Percentiles rank a stretch among this genome's conserved stretches.
These are phyloP conservation scores for Geum urbanum DNA, from an alignment of 306 rosid species.

Conservation along the genomic window DNA sequence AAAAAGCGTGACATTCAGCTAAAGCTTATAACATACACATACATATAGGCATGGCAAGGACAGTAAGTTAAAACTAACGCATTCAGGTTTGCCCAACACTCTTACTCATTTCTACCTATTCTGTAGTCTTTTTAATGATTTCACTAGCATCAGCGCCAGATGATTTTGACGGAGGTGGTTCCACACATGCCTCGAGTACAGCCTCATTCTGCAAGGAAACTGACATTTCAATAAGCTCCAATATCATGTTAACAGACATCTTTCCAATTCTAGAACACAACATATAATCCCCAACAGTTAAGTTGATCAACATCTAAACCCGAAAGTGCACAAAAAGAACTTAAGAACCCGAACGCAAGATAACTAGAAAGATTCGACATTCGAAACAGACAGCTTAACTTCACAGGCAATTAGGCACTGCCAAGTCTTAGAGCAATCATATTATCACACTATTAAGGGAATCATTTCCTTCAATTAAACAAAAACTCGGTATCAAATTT, in stretches of 20 bases:
- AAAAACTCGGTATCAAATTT: no score
- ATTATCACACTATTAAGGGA: no score
- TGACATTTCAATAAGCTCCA: slow-evolving; percentile 16
- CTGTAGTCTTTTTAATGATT: slow-evolving; percentile 26
- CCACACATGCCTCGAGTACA: slow-evolving; percentile 75
- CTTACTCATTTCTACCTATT: slow-evolving; percentile 30
- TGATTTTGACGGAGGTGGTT: slow-evolving; percentile 48
- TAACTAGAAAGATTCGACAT: no score
- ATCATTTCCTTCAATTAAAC: no score
- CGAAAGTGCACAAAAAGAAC: neutral
- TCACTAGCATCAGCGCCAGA: slow-evolving; percentile 27
- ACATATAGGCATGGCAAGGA: slow-evolving; percentile 9
- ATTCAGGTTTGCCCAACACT: slow-evolving; percentile 14
- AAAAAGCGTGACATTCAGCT: slow-evolving; percentile 14
- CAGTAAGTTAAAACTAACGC: slow-evolving; percentile 11
- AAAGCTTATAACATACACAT: slow-evolving; percentile 3
- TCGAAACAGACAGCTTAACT: neutral
- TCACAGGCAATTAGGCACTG: neutral
- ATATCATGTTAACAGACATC: neutral
- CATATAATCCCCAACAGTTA: no score
- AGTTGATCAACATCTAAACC: neutral
- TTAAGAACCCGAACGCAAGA: neutral
- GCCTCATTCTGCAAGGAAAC: slow-evolving; percentile 64
- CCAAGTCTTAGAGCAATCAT: no score
- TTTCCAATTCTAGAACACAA: neutral